Evolutionary conservation across 2,329 filamentous ascomycete genomes (phyloP).

Genomic region (Fusarium lyarnte): DNA sequence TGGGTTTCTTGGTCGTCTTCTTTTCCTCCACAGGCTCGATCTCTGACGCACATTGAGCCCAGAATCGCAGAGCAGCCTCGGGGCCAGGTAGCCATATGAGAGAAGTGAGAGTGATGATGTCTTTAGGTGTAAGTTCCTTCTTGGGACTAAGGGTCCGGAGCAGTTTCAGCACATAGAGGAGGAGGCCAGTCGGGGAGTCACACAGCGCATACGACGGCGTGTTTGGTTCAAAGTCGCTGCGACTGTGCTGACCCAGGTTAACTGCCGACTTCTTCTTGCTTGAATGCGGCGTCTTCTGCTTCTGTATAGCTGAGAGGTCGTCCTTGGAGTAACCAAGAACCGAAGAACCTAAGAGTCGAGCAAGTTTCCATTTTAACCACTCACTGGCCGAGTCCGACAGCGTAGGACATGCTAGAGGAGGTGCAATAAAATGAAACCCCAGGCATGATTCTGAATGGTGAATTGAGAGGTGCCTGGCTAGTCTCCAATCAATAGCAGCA

Average conservation of each 20-base stretch:
- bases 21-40: constrained; percentile 43
- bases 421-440: constrained; percentile 69
- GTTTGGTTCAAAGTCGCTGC: constrained; percentile 58
- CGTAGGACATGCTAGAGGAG: constrained; percentile 61
- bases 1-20: constrained; percentile 46
- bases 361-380: constrained; percentile 67
- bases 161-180: constrained; percentile 63
- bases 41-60: constrained; percentile 57
- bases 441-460: constrained; percentile 61
- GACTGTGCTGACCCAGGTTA: constrained; percentile 44
- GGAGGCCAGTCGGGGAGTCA: constrained; percentile 67
- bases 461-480: constrained; percentile 59
- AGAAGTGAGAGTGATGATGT: constrained; percentile 69
- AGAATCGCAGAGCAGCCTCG: constrained; percentile 67
- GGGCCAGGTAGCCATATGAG: constrained; percentile 74
- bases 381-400: constrained; percentile 54
- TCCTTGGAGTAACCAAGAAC: constrained; percentile 66
- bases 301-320: constrained; percentile 58
- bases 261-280: constrained; percentile 19
- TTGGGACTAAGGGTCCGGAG: constrained; percentile 54
- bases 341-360: constrained; percentile 57
- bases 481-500: constrained; percentile 61
- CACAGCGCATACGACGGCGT: constrained; percentile 68
- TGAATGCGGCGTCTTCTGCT: constrained; percentile 21
- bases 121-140: constrained; percentile 56